phyloP scores from a whole-genome alignment of 163 green algal genomes.

The Chlamydomonas reinhardtii region DNA sequence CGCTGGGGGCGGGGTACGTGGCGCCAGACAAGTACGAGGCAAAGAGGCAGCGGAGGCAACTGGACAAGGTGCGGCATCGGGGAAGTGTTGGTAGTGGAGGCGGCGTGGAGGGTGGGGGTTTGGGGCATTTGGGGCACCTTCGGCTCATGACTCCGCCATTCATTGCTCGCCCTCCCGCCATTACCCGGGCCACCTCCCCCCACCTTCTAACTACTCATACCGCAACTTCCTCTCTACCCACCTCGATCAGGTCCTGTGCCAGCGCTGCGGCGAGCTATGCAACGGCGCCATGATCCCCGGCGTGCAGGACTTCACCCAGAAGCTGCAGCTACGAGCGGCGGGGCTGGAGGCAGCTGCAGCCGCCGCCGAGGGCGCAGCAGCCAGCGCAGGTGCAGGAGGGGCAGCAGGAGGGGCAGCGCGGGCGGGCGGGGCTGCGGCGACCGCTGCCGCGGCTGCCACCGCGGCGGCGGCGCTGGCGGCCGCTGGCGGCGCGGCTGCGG shows the following conservation, averaged over 20 bases:
- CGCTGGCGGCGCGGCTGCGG: neutral
- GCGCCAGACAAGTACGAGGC: constrained; percentile 53
- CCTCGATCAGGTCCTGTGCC: constrained; percentile 69
- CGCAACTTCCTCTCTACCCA: too few species aligned
- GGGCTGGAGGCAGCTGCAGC: constrained; percentile 24
- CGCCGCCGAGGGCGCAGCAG: neutral
- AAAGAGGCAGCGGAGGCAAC: constrained; percentile 74
- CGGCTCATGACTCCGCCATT: too few species aligned
- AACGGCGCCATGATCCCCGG: constrained; percentile 88
- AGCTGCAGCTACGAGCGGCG: constrained; percentile 32
- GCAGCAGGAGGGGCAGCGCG: neutral
- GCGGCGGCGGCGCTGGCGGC: neutral
- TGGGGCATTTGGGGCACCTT: too few species aligned
- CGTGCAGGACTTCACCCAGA: constrained; percentile 80
- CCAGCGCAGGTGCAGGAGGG: constrained; percentile 2
- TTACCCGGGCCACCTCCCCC: too few species aligned
- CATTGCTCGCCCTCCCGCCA: too few species aligned
- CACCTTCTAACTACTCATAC: too few species aligned
- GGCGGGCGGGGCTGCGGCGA: neutral
- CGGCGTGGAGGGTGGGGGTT: too few species aligned
- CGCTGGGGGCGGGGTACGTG: constrained; percentile 78
- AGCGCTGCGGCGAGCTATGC: constrained; percentile 82
- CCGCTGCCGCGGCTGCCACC: neutral
- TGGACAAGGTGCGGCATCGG: constrained; percentile 54
- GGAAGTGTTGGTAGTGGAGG: too few species aligned